These are phyloP conservation scores for Sporothrix brasiliensis DNA, from an alignment of 2,329 filamentous ascomycete species.

Conservation along the genomic window DNA sequence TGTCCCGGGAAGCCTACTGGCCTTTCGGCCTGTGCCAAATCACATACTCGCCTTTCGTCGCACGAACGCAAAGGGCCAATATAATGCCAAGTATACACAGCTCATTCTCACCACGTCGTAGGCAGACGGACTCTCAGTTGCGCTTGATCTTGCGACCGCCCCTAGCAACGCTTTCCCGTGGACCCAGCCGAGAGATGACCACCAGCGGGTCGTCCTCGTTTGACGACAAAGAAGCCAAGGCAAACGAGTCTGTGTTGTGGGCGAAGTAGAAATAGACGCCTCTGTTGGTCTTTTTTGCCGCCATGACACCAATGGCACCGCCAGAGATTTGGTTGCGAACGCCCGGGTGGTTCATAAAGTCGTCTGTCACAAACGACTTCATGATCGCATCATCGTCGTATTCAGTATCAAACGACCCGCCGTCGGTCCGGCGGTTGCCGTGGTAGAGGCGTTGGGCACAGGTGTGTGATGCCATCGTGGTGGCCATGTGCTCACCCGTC, in stretches of 20 bases:
- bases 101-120: not conserved
- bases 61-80: not conserved
- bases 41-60: not conserved
- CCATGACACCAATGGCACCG: conserved; percentile 89
- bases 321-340: conserved; percentile 76
- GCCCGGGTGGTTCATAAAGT: conserved; percentile 91
- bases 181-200: conserved; percentile 78
- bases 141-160: conserved; percentile 55
- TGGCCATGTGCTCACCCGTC: conserved; percentile 97
- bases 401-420: conserved; percentile 65
- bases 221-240: conserved; percentile 84
- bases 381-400: conserved; percentile 77
- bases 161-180: conserved; percentile 32
- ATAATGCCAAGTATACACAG: not conserved
- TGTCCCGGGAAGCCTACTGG: not conserved
- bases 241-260: conserved; percentile 90
- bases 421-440: conserved; percentile 61
- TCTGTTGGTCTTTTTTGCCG: conserved; percentile 77
- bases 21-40: not conserved
- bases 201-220: conserved; percentile 74
- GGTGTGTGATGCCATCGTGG: conserved; percentile 83
- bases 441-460: conserved; percentile 85
- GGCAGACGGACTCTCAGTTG: conserved; percentile 34
- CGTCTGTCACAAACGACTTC: conserved; percentile 75
- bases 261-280: conserved; percentile 89